Conservation (phyloP, 371 early-diverging fungal genomes). For the Neoconidiobolus thromboides region DNA sequence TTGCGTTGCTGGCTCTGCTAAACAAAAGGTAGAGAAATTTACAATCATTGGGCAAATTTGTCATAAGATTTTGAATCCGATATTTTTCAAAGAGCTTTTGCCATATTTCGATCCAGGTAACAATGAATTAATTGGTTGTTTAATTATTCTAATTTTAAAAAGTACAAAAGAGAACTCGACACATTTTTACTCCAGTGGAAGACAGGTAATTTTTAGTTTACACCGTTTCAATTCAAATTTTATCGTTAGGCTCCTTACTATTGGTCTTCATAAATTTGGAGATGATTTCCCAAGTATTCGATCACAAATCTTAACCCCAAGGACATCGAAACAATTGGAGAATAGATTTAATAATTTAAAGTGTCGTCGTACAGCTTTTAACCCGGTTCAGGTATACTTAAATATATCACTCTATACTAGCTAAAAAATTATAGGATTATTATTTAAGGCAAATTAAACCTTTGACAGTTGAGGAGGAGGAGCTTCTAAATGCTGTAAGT, state of each 20-base stretch:
- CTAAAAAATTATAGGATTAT: constrained; percentile 11
- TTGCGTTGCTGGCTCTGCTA: not conserved
- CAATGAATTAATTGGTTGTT: not conserved
- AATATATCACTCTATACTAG: not conserved
- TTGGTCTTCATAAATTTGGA: constrained; percentile 20
- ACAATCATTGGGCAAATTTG: not conserved
- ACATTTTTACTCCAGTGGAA: constrained; percentile 1
- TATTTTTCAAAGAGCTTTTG: not conserved
- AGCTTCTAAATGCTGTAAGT: constrained; percentile 12
- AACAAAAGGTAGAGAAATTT: not conserved
- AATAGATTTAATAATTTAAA: constrained; percentile 21
- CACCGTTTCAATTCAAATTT: not conserved
- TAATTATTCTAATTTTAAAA: not conserved
- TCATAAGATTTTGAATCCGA: not conserved
- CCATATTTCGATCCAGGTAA: not conserved
- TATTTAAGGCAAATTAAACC: constrained; percentile 16
- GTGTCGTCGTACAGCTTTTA: constrained; percentile 13
- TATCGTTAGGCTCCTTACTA: constrained; percentile 12
- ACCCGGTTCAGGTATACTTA: constrained; percentile 13
- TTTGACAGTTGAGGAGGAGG: constrained; percentile 21
- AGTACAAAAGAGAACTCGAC: not conserved
- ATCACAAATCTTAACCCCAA: constrained; percentile 19
- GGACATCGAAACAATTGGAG: constrained; percentile 17
- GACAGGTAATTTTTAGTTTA: not conserved
- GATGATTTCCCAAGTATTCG: constrained; percentile 19